Conservation (phyloP, 306 rosid genomes). For the Trichosanthes truncata region DNA sequence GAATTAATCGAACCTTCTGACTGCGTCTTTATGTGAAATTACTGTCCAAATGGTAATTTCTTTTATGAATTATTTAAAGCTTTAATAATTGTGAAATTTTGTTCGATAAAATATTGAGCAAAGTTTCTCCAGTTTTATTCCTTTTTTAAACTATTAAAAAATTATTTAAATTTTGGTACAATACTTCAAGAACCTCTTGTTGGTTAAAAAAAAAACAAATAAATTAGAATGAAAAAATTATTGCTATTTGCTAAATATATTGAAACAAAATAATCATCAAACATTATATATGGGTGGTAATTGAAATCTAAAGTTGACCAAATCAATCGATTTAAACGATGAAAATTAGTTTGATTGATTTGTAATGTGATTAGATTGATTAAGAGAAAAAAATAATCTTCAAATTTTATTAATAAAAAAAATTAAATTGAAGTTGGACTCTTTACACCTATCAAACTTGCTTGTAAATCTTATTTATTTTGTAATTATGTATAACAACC, state of each 20-base stretch:
- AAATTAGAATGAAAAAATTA: neutral
- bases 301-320: neutral
- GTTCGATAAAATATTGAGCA: neutral
- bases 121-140: neutral
- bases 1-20: neutral
- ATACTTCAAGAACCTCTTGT: neutral
- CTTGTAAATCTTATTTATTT: neutral
- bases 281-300: too few relatives aligned
- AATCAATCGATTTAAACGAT: neutral
- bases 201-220: too few relatives aligned
- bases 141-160: too few relatives aligned
- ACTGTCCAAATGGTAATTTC: neutral
- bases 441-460: neutral
- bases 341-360: too few relatives aligned
- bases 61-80: neutral
- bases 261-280: too few relatives aligned
- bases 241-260: neutral
- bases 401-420: neutral
- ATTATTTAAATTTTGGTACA: neutral
- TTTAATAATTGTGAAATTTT: neutral
- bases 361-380: neutral
- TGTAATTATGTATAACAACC: neutral
- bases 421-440: neutral
- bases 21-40: neutral
- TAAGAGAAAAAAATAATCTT: neutral